Evolutionary conservation across 2,329 filamentous ascomycete species (phyloP).

Genomic region (Decorospora gaudefroyi): DNA sequence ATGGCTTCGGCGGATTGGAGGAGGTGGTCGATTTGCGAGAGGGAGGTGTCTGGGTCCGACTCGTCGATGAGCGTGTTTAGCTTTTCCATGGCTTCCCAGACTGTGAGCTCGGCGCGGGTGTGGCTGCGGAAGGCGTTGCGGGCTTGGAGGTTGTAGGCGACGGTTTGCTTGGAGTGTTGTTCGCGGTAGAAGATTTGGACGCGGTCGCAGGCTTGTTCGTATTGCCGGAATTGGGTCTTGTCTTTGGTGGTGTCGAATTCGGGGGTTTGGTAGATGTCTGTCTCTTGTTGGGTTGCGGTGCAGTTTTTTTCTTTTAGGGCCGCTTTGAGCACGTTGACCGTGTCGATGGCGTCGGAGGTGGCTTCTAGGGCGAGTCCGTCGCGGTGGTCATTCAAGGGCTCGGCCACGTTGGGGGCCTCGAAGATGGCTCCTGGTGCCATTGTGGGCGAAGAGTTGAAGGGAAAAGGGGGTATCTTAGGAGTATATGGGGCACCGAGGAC

Average conservation of each 20-base stretch:
- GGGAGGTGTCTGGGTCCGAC: constrained; percentile 84
- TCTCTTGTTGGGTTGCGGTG: constrained; percentile 52
- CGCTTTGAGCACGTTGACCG: constrained; percentile 64
- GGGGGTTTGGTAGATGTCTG: constrained; percentile 61
- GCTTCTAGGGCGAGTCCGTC: constrained; percentile 63
- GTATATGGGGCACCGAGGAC: neutral
- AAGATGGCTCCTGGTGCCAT: constrained; percentile 55
- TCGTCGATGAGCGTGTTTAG: constrained; percentile 90
- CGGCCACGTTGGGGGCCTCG: constrained; percentile 50
- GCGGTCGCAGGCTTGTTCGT: constrained; percentile 78
- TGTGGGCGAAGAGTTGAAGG: constrained; percentile 18
- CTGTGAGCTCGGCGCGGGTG: constrained; percentile 74
- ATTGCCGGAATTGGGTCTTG: constrained; percentile 80
- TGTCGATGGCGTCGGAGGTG: constrained; percentile 63
- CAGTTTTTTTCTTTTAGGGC: constrained; percentile 56
- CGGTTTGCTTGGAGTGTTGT: constrained; percentile 72
- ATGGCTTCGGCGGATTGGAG: constrained; percentile 89
- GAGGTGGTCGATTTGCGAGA: constrained; percentile 87
- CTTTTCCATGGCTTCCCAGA: constrained; percentile 93
- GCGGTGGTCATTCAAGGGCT: constrained; percentile 55
- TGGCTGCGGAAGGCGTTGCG: constrained; percentile 71
- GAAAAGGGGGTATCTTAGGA: constrained; percentile 27
- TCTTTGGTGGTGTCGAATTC: constrained; percentile 76
- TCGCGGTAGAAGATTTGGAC: constrained; percentile 86
- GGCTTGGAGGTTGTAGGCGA: constrained; percentile 81